phyloP scores from a whole-genome alignment of 495 filamentous ascomycete genomes.

The Apodospora peruviana region DNA sequence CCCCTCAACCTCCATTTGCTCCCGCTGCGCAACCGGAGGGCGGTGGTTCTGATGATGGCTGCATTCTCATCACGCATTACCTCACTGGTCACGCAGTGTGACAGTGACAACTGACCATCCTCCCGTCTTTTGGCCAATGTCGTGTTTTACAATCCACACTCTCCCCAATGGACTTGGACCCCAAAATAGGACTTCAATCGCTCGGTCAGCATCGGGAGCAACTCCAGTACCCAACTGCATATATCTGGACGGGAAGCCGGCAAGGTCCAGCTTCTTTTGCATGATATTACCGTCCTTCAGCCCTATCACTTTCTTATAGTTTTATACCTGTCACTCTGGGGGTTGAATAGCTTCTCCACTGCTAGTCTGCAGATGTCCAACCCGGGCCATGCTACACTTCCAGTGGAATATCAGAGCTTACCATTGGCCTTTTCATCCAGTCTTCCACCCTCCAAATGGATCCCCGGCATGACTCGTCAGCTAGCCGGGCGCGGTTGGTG shows the following conservation, averaged over 20 bases:
- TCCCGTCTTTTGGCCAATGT: background rate
- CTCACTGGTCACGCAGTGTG: background rate
- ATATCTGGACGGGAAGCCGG: background rate
- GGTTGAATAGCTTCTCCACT: background rate
- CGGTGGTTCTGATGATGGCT: no score
- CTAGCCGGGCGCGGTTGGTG: background rate
- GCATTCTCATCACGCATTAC: background rate
- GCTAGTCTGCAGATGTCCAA: no score
- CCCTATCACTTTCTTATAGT: background rate
- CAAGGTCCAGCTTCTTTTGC: background rate
- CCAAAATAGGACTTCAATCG: no score
- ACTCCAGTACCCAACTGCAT: background rate
- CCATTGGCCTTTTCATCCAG: background rate
- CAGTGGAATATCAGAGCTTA: no score
- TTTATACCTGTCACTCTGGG: background rate
- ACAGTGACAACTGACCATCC: background rate
- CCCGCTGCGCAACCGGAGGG: no score
- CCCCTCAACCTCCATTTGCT: no score
- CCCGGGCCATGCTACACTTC: no score
- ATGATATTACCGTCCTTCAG: conserved; percentile 6
- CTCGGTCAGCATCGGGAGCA: background rate
- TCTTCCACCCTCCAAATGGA: background rate
- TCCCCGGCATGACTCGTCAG: background rate
- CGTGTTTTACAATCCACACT: no score
- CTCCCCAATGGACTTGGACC: no score